phyloP scores from a whole-genome alignment of 2,329 filamentous ascomycete species.

The Truncatella angustata region DNA sequence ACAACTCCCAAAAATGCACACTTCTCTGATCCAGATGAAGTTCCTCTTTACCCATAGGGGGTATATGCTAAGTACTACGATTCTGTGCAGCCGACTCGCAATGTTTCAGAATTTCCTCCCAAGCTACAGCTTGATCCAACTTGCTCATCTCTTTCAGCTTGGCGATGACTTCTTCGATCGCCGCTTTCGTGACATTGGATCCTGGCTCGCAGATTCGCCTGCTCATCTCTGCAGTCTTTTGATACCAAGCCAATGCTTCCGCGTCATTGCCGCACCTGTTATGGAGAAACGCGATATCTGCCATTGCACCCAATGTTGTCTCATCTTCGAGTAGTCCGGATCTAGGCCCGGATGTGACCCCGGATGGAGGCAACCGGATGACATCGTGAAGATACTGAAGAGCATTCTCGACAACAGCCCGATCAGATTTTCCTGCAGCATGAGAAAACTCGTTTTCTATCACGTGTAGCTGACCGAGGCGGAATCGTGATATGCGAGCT shows the following conservation, averaged over 20 bases:
- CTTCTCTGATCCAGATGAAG: too few species aligned
- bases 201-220: not conserved
- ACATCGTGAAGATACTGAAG: not conserved
- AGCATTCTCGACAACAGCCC: not conserved
- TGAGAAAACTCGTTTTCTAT: not conserved
- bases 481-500: not conserved
- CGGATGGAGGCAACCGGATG: not conserved
- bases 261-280: not conserved
- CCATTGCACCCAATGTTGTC: constrained; percentile 2
- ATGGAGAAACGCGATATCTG: not conserved
- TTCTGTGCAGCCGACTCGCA: not conserved
- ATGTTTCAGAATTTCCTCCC: not conserved
- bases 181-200: not conserved
- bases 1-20: too few species aligned
- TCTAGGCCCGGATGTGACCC: too few species aligned
- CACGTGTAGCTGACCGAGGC: not conserved
- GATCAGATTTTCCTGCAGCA: not conserved
- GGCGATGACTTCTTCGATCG: not conserved
- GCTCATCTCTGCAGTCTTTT: not conserved
- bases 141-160: constrained; percentile 1
- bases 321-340: not conserved
- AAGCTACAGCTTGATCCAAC: not conserved
- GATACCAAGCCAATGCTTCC: not conserved
- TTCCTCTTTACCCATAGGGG: not conserved
- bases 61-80: not conserved